Conservation (phyloP, 768 basidiomycete species). For the Omphalotus guepiniiformis region DNA sequence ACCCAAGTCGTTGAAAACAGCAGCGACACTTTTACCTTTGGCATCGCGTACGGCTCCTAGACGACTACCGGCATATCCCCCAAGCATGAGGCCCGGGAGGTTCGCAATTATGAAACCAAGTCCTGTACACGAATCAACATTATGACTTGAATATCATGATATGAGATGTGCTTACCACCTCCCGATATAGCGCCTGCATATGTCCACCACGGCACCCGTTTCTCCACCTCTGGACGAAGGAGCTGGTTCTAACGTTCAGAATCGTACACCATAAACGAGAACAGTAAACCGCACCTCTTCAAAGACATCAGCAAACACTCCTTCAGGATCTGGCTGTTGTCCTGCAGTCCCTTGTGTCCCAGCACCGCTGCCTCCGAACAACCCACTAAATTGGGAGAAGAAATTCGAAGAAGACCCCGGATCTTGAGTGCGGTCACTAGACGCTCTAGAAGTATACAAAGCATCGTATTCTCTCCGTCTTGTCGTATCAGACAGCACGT, state of each 20-base stretch:
- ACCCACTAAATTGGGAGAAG: slow-evolving; percentile 70
- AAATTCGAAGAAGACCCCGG: slow-evolving; percentile 69
- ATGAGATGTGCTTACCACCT: slow-evolving; percentile 29
- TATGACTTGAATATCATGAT: slow-evolving; percentile 18
- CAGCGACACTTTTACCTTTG: slow-evolving; percentile 89
- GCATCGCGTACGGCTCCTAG: slow-evolving; percentile 90
- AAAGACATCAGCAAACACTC: slow-evolving; percentile 86
- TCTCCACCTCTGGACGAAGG: slow-evolving; percentile 76
- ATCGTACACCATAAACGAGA: background rate
- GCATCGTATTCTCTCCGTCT: slow-evolving; percentile 70
- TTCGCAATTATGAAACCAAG: slow-evolving; percentile 42
- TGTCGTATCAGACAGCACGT: slow-evolving; percentile 78
- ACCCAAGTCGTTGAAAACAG: slow-evolving; percentile 77
- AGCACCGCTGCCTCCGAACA: slow-evolving; percentile 53
- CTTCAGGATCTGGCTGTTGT: slow-evolving; percentile 68
- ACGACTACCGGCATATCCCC: slow-evolving; percentile 85
- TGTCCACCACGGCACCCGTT: slow-evolving; percentile 68
- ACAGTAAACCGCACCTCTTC: slow-evolving; percentile 70
- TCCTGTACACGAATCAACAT: slow-evolving; percentile 66
- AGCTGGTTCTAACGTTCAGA: slow-evolving; percentile 38
- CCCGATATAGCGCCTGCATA: slow-evolving; percentile 51
- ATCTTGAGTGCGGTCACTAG: slow-evolving; percentile 50
- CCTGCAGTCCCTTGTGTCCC: slow-evolving; percentile 24
- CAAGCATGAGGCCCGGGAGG: slow-evolving; percentile 64
- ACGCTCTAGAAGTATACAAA: slow-evolving; percentile 52